Percentiles rank a stretch among this genome's conserved stretches.
Conservation (phyloP, 2,329 filamentous ascomycete genomes). For the Colletotrichum sidae region DNA sequence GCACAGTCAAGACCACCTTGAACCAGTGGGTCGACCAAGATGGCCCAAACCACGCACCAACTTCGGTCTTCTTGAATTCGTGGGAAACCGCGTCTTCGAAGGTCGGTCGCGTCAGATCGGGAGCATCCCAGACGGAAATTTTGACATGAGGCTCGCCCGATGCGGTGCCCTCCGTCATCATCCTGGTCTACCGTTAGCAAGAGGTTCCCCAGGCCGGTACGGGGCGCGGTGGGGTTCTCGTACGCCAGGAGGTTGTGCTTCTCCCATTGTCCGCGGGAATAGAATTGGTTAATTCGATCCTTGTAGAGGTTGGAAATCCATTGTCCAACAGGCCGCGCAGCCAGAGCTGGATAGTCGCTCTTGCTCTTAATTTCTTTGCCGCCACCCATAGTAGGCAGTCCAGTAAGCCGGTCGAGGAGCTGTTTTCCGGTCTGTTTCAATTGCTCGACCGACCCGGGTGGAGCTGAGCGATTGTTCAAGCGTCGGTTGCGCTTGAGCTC, state of each 20-base stretch:
- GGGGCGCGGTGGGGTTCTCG: slow-evolving; percentile 44
- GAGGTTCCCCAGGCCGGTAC: slow-evolving; percentile 22
- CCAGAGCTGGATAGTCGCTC: slow-evolving; percentile 64
- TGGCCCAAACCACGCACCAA: slow-evolving; percentile 87
- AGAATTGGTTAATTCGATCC: slow-evolving; percentile 85
- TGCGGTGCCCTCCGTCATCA: slow-evolving; percentile 75
- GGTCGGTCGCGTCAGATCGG: slow-evolving; percentile 80
- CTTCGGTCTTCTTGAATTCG: slow-evolving; percentile 77
- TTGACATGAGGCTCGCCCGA: slow-evolving; percentile 82
- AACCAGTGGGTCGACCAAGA: slow-evolving; percentile 99
- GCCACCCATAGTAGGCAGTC: slow-evolving; percentile 61
- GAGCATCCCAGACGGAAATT: slow-evolving; percentile 87
- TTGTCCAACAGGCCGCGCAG: slow-evolving; percentile 73
- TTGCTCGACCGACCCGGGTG: slow-evolving; percentile 37
- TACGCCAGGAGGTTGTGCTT: slow-evolving; percentile 79
- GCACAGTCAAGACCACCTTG: slow-evolving; percentile 82
- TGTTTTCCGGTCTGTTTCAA: slow-evolving; percentile 25
- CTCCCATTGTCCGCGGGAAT: slow-evolving; percentile 81
- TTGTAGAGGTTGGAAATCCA: slow-evolving; percentile 88
- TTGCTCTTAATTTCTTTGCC: slow-evolving; percentile 56
- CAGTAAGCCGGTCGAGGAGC: slow-evolving; percentile 13
- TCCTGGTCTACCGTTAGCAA: slow-evolving; percentile 56
- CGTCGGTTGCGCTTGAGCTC: slow-evolving; percentile 33
- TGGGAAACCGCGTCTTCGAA: slow-evolving; percentile 87
- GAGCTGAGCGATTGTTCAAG: slow-evolving; percentile 51